Evolutionary conservation across 1,139 yeast species (phyloP).

Genomic region (Blastobotrys elegans): DNA sequence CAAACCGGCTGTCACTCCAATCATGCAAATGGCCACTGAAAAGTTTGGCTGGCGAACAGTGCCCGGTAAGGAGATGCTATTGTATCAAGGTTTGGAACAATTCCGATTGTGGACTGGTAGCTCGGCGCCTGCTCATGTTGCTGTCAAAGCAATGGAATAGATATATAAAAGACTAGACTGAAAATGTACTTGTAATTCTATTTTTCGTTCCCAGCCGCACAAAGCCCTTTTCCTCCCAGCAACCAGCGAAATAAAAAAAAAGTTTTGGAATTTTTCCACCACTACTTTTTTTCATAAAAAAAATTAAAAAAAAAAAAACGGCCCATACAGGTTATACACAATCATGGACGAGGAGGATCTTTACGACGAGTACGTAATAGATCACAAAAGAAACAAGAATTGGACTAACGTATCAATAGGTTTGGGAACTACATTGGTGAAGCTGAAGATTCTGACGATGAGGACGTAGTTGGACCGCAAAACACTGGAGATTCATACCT

Average conservation of each 20-base stretch:
- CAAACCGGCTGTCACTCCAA: slow-evolving; percentile 78
- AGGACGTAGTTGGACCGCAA: slow-evolving; percentile 1
- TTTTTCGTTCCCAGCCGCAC: too few relatives aligned
- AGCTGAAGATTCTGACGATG: slow-evolving; percentile 15
- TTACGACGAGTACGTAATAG: slow-evolving; percentile 56
- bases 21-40: slow-evolving; percentile 68
- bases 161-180: too few relatives aligned
- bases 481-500: slow-evolving; percentile 2
- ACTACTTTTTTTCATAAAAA: too few relatives aligned
- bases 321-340: background rate
- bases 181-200: too few relatives aligned
- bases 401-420: slow-evolving; percentile 27
- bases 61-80: slow-evolving; percentile 88
- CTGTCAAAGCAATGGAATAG: slow-evolving; percentile 16
- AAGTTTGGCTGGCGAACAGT: slow-evolving; percentile 64
- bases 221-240: background rate
- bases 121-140: slow-evolving; percentile 33
- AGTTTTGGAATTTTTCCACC: background rate
- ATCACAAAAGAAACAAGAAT: slow-evolving; percentile 20
- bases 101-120: slow-evolving; percentile 74
- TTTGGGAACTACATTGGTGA: slow-evolving; percentile 70
- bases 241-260: too few relatives aligned
- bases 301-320: too few relatives aligned
- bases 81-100: slow-evolving; percentile 88
- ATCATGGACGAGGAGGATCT: slow-evolving; percentile 40